phyloP scores from a whole-genome alignment of 306 rosid genomes.

The Lathyrus tuberosus region DNA sequence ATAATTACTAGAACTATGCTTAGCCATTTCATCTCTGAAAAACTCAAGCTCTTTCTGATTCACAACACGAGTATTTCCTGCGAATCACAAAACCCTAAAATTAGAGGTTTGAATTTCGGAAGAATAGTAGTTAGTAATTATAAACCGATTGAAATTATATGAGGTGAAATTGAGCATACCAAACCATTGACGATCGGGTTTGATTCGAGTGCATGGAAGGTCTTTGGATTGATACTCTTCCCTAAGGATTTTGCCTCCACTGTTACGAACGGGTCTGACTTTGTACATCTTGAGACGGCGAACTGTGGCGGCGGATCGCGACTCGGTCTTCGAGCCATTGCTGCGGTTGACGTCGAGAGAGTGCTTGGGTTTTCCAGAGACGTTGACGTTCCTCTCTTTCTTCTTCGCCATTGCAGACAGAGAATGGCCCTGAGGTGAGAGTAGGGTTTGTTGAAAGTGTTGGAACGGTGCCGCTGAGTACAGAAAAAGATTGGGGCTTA shows the following conservation, averaged over 20 bases:
- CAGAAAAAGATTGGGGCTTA: neutral
- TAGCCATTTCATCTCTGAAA: slow-evolving; percentile 76
- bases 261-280: slow-evolving; percentile 65
- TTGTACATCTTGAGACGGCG: slow-evolving; percentile 94
- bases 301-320: slow-evolving; percentile 83
- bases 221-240: slow-evolving; percentile 75
- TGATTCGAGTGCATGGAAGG: slow-evolving; percentile 75
- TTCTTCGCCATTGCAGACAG: slow-evolving; percentile 65
- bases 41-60: slow-evolving; percentile 81
- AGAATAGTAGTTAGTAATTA: neutral
- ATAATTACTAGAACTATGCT: slow-evolving; percentile 64
- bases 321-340: slow-evolving; percentile 48
- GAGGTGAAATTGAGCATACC: slow-evolving; percentile 45
- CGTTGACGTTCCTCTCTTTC: slow-evolving; percentile 64
- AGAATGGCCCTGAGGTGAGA: neutral
- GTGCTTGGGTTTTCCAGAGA: slow-evolving; percentile 91
- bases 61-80: slow-evolving; percentile 79
- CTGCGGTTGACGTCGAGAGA: slow-evolving; percentile 79
- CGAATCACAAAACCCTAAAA: slow-evolving; percentile 20
- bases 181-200: slow-evolving; percentile 93
- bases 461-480: neutral
- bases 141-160: too few relatives aligned
- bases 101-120: neutral
- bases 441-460: neutral
- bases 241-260: slow-evolving; percentile 58